A percentile compares a stretch with the other conserved stretches of the same genome.
These are phyloP conservation scores for Rhododendron williamsianum DNA, from an alignment of 148 eudicot species.

Conservation along the genomic window DNA sequence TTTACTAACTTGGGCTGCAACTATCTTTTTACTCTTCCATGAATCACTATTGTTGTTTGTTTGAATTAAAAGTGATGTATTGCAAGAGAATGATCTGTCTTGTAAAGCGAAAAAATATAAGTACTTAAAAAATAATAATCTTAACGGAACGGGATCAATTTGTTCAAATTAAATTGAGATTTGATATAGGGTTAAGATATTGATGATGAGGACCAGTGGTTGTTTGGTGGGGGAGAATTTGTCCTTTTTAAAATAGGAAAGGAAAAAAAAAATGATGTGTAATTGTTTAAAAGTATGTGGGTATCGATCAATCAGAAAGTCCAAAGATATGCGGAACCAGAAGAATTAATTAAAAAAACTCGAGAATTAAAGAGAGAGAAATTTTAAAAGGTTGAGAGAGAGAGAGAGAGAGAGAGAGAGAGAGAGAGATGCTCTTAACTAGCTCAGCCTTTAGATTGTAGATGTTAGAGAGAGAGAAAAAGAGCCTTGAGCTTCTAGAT, in stretches of 20 bases:
- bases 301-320: neutral
- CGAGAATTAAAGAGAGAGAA: neutral
- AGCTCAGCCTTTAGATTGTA: neutral
- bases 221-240: slow-evolving; percentile 5
- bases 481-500: neutral
- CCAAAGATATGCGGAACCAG: neutral
- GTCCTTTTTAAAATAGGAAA: neutral
- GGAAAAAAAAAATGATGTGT: neutral
- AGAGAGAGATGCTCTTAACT: too few relatives aligned
- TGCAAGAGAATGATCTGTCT: too few relatives aligned
- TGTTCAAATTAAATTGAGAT: neutral
- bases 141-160: too few relatives aligned
- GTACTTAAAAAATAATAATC: too few relatives aligned
- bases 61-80: too few relatives aligned
- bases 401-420: neutral
- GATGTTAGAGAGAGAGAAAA: too few relatives aligned
- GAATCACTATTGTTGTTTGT: too few relatives aligned
- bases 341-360: neutral
- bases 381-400: neutral
- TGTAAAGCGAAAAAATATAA: too few relatives aligned
- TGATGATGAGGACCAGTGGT: neutral
- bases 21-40: neutral
- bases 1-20: neutral
- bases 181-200: neutral
- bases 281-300: neutral